Evolutionary conservation across 805 yeast genomes (phyloP).

Genomic region (Tetrapisispora phaffii): DNA sequence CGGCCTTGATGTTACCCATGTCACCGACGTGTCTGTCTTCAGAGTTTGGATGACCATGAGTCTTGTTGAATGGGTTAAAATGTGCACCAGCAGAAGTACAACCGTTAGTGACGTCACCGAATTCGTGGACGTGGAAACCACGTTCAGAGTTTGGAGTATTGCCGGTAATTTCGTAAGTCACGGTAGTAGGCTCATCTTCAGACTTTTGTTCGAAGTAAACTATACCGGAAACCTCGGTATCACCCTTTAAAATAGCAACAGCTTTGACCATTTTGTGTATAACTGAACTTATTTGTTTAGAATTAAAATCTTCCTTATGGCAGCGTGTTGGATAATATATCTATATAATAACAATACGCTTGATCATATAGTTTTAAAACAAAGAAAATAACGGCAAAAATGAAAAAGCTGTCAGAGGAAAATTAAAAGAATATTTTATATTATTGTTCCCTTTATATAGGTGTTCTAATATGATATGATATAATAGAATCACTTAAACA

Average conservation of each 20-base stretch:
- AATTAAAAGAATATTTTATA: too few relatives aligned
- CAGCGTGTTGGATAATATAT: too few relatives aligned
- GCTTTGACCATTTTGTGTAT: slow-evolving; percentile 28
- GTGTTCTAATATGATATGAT: too few relatives aligned
- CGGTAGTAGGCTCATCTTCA: slow-evolving; percentile 74
- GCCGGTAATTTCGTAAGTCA: slow-evolving; percentile 83
- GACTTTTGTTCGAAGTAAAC: slow-evolving; percentile 79
- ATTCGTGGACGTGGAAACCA: slow-evolving; percentile 97
- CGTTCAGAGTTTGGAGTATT: slow-evolving; percentile 78
- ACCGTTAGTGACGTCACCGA: slow-evolving; percentile 95
- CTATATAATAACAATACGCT: too few relatives aligned
- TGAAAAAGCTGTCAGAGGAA: too few relatives aligned
- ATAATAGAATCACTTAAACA: too few relatives aligned
- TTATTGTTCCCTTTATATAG: too few relatives aligned
- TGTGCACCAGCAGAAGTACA: slow-evolving; percentile 98
- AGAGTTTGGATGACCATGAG: slow-evolving; percentile 85
- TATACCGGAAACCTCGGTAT: slow-evolving; percentile 76
- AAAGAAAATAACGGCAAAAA: too few relatives aligned
- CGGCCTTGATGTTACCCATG: slow-evolving; percentile 88
- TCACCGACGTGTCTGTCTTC: slow-evolving; percentile 54
- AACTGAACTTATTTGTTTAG: not conserved
- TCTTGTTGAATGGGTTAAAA: slow-evolving; percentile 82
- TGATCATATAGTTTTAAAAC: too few relatives aligned
- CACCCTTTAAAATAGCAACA: slow-evolving; percentile 97
- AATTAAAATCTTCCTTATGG: too few relatives aligned